Percentiles rank a stretch among this genome's conserved stretches.
Conservation (phyloP, 2,329 filamentous ascomycete species). For the Cytospora schulzeri region DNA sequence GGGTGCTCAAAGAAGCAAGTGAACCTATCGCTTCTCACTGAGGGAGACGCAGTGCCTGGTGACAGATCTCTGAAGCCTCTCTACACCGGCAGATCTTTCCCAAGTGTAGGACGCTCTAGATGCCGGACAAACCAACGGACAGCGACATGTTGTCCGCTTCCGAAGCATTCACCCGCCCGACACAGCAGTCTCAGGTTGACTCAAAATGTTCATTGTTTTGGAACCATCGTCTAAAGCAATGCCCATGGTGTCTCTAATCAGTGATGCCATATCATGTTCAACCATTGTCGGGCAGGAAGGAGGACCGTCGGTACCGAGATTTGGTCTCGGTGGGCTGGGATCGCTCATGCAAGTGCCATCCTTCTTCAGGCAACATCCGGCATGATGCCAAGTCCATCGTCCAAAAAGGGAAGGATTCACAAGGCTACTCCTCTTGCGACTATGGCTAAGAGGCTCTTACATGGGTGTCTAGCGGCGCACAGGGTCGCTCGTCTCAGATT, state of each 20-base stretch:
- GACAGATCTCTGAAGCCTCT: not conserved
- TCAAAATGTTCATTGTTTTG: not conserved
- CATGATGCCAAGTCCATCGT: not conserved
- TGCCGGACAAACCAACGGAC: slow-evolving; percentile 17
- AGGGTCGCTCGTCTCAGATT: not conserved
- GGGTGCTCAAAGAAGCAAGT: slow-evolving; percentile 13
- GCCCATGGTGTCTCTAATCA: slow-evolving; percentile 6
- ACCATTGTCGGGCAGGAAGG: slow-evolving; percentile 10
- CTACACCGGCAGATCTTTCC: not conserved
- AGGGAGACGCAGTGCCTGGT: not conserved
- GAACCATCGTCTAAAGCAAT: not conserved
- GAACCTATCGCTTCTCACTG: not conserved
- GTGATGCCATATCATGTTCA: not conserved
- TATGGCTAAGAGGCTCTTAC: not conserved
- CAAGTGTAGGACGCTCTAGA: slow-evolving; percentile 1
- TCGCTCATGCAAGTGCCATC: slow-evolving; percentile 12
- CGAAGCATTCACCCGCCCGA: slow-evolving; percentile 4
- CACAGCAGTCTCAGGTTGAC: slow-evolving; percentile 13
- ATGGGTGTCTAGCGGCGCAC: not conserved
- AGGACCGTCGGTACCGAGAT: slow-evolving; percentile 24
- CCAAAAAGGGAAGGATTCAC: slow-evolving; percentile 13
- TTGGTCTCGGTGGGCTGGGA: slow-evolving; percentile 19
- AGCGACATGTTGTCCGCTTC: not conserved
- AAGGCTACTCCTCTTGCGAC: not conserved
- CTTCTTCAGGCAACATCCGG: not conserved